A percentile compares a stretch with the other conserved stretches of the same genome.
Conservation (phyloP, 805 yeast species). For the Phaffomyces opuntiae region DNA sequence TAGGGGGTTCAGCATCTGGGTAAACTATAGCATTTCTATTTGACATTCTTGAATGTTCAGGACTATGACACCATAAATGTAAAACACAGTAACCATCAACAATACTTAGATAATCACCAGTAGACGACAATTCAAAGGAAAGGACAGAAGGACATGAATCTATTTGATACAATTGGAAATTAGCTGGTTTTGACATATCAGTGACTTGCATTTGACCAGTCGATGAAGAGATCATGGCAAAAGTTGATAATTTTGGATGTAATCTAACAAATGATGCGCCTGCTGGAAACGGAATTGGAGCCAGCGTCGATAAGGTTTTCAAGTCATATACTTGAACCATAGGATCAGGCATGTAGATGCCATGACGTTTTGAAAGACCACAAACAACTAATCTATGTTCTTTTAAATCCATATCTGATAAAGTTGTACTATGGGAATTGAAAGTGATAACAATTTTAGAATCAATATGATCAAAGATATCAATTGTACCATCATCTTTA, state of each 20-base stretch:
- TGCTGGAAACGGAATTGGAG: constrained; percentile 83
- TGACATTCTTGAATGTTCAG: constrained; percentile 35
- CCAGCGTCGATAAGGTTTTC: constrained; percentile 57
- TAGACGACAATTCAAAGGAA: constrained; percentile 29
- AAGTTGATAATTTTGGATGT: constrained; percentile 81
- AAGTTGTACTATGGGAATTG: constrained; percentile 50
- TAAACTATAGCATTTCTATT: constrained; percentile 44
- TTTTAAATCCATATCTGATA: constrained; percentile 58
- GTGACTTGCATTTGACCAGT: constrained; percentile 81
- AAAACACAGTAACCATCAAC: constrained; percentile 39
- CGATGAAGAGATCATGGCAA: constrained; percentile 64
- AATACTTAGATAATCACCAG: constrained; percentile 75
- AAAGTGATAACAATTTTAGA: constrained; percentile 44
- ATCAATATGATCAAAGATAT: constrained; percentile 52
- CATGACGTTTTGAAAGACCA: constrained; percentile 66
- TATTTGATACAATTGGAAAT: constrained; percentile 58
- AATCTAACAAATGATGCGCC: constrained; percentile 82
- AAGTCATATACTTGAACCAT: constrained; percentile 78
- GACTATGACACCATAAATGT: constrained; percentile 61
- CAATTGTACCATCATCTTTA: constrained; percentile 51
- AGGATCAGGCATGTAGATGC: constrained; percentile 60
- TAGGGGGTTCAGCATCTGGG: constrained; percentile 37
- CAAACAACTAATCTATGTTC: constrained; percentile 71
- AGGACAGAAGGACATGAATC: constrained; percentile 36
- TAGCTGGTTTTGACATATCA: constrained; percentile 75